Evolutionary conservation across 148 eudicot genomes (phyloP), one percentile per base, ranked within the genome.

Genomic region (Vaccinium macrocarpon): DNA sequence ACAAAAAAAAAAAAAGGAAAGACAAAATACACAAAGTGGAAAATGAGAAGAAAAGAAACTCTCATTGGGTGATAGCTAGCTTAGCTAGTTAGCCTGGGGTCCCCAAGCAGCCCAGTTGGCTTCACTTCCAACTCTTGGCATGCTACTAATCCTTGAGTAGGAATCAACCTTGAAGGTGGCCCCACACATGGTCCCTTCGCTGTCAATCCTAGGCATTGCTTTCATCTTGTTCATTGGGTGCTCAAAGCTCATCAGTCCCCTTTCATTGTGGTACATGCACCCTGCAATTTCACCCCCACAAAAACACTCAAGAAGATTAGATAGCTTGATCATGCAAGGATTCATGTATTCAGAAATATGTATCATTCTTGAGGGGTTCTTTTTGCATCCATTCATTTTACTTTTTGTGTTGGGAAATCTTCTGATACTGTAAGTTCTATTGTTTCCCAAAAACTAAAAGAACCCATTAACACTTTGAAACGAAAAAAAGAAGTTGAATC

Each of bases 191-290:
- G 78, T 79, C 1, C 98, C 98, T 86, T 95, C 98, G 84, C 98
- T 95, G 78, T 95, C 97, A 42, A 94, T 88, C 87, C 98, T 95
- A 49, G 97, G 95, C 97, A 95, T 93, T 21, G 98, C 95, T 84
- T 91, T 94, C 89, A 95, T 50, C 88, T 91, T 95, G 71, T 95
- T 90, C 93, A 78, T 92, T 35, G 98, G 98, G 82, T 93, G 96
- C 89, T 95, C 98, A 80, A 83, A 90, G 89, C 98, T 95, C 86
- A 83, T 87, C 83, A 95, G 79, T 25, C 98, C 98, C 62, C 81
- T 81, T 83, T 92, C 96, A 85, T 92, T 94, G 2, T 95, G 98
- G 85, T 87, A 94, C 93, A 94, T 91, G 80, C 98, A 94, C 61
- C 98, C 98, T 94, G 88, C 88, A 90, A 68, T 68, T 68, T 68